Conservation (phyloP, 495 filamentous ascomycete species). For the Aspergillus coremiiformis region DNA sequence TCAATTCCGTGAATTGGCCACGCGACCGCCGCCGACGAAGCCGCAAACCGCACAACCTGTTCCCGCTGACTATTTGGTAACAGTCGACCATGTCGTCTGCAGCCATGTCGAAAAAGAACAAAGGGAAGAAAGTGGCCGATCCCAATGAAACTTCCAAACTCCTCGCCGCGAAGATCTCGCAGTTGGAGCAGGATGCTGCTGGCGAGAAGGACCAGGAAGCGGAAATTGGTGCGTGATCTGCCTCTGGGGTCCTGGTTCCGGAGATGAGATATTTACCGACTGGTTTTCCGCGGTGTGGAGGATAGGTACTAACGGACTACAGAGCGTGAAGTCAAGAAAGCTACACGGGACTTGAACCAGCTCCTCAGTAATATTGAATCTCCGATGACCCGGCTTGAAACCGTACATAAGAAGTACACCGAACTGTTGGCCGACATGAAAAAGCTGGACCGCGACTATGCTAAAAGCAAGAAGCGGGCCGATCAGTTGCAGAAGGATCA, state of each 20-base stretch:
- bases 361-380: conserved; percentile 74
- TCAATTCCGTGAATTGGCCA: conserved; percentile 16
- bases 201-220: conserved; percentile 92
- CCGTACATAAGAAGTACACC: conserved; percentile 81
- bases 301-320: conserved; percentile 21
- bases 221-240: conserved; percentile 79
- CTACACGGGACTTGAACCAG: conserved; percentile 78
- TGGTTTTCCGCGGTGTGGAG: conserved; percentile 1
- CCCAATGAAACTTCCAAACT: conserved; percentile 82
- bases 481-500: conserved; percentile 96
- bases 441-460: conserved; percentile 82
- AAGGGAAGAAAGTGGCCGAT: conserved; percentile 67
- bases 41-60: conserved; percentile 3
- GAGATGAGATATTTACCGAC: not conserved
- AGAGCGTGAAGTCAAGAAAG: conserved; percentile 86
- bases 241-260: conserved; percentile 6
- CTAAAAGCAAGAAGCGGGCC: conserved; percentile 90
- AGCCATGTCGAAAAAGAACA: conserved; percentile 56
- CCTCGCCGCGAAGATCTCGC: conserved; percentile 86
- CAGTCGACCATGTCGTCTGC: conserved; percentile 34
- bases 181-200: conserved; percentile 85
- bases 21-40: conserved; percentile 15
- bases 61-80: not conserved
- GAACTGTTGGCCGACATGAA: conserved; percentile 93
- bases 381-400: conserved; percentile 67